Evolutionary conservation across 345 rosid species (phyloP).

Genomic region (Balakata baccata): DNA sequence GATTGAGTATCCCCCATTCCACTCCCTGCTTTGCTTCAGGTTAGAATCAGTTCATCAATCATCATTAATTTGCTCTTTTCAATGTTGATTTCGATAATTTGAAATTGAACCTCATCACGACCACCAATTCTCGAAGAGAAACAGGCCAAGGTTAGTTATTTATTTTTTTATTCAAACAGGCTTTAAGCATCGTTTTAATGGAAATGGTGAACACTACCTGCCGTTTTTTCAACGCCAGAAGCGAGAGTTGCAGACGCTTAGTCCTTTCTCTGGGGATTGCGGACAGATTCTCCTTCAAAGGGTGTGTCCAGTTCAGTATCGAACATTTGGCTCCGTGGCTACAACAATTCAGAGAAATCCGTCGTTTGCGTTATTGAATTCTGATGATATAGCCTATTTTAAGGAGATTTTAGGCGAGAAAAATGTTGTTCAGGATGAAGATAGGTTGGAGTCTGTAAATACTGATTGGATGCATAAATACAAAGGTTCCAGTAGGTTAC

Average conservation of each 20-base stretch:
- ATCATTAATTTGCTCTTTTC: background rate
- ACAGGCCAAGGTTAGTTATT: background rate
- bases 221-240: constrained; percentile 2
- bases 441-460: constrained; percentile 61
- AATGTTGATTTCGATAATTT: background rate
- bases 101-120: no score
- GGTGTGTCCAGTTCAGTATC: constrained; percentile 27
- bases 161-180: background rate
- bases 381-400: constrained; percentile 62
- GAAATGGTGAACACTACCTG: constrained; percentile 1
- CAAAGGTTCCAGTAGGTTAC: constrained; percentile 74
- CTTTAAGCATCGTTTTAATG: background rate
- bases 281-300: background rate
- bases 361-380: constrained; percentile 56
- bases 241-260: background rate
- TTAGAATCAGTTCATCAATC: background rate
- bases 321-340: constrained; percentile 45
- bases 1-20: constrained; percentile 1
- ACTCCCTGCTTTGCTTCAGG: constrained; percentile 5
- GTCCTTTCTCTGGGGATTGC: constrained; percentile 6
- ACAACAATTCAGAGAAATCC: constrained; percentile 53
- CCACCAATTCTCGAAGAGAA: background rate
- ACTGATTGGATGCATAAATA: constrained; percentile 94
- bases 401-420: constrained; percentile 65
- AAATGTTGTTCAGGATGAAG: constrained; percentile 73